Evolutionary conservation across 2,329 filamentous ascomycete species (phyloP).

Genomic region (Talaromyces amestolkiae): DNA sequence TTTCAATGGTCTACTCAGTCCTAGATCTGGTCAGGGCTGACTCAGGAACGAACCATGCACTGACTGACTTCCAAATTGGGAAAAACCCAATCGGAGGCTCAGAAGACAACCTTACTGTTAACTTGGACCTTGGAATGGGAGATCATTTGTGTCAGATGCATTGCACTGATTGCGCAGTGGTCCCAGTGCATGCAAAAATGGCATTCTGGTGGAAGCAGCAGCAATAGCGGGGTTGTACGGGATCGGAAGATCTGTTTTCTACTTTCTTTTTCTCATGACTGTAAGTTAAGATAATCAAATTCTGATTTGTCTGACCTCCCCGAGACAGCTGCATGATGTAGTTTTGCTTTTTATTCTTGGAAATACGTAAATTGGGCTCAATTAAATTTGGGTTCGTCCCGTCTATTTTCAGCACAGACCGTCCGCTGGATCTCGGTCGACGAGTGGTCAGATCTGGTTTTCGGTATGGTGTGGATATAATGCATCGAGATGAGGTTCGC

Average conservation of each 20-base stretch:
- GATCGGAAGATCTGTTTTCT: neutral
- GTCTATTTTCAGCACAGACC: neutral
- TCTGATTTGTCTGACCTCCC: neutral
- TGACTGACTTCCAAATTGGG: neutral
- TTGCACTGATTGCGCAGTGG: neutral
- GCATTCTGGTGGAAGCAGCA: neutral
- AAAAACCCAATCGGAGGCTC: constrained; percentile 11
- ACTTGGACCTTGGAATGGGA: neutral
- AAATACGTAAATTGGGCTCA: neutral
- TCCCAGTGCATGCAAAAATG: neutral
- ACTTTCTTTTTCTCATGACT: neutral
- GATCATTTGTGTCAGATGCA: neutral
- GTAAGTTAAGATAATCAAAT: too few species aligned
- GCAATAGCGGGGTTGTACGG: neutral
- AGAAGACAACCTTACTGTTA: neutral
- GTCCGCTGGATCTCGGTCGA: neutral
- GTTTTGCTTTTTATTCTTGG: neutral
- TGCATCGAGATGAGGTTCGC: neutral
- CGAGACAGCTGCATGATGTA: neutral
- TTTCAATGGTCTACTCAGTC: neutral
- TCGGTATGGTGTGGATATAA: neutral
- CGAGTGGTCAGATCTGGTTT: neutral
- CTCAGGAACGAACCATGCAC: neutral
- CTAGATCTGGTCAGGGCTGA: constrained; percentile 1
- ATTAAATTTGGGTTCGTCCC: neutral